Base-by-base conservation (phyloP, 805 yeast species). In the Starmerella sirachaensis region DNA sequence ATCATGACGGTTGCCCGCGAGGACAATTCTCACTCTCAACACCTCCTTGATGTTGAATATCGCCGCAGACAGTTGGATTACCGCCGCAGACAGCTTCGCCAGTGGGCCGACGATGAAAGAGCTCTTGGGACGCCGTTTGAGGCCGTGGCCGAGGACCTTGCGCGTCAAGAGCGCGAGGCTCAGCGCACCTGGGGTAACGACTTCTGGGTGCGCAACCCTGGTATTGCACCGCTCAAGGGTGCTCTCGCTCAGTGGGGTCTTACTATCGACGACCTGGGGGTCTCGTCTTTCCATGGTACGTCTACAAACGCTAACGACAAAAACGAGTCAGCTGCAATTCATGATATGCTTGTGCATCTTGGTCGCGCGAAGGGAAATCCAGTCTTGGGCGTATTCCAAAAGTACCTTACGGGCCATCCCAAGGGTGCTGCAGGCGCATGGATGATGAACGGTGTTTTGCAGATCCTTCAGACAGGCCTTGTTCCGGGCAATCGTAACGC, bases 351-450 rank as follows among this genome's bases (percentile, higher is more conserved):
- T 77, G 66, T 70, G 57, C 98, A 91, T 60, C 70, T 91, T 58
- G 98, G 97, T 52, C 79, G 99, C 68, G 67, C 94, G 40, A 85
- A 82, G 67, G 99, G 99, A 67, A 93, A 91, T 68, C 94, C 98
- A 47, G 86, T 93, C 34, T 70, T 79, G 52, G 96, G 97, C 74
- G 93, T 91, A 39, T 88, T 93, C 94, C 99, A 91, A 68, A 91
- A 91, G 66, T 91, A 73, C 76, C 74, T 91, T 58, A 91, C 99
- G 54, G 99, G 99, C 66, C 99, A 91, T 70, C 98, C 98, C 55
- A 91, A 91, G 81, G 99, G 99, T 74, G 98, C 98, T 54, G 99
- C 99, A 41, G 99, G 96, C 72, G 97, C 99, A 42, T 91, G 98
- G 98, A 91, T 91, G 98, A 67, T 91, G 73, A 93, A 91, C 64